Evolutionary conservation across 768 basidiomycete genomes (phyloP).

Genomic region (Amanita inopinata): DNA sequence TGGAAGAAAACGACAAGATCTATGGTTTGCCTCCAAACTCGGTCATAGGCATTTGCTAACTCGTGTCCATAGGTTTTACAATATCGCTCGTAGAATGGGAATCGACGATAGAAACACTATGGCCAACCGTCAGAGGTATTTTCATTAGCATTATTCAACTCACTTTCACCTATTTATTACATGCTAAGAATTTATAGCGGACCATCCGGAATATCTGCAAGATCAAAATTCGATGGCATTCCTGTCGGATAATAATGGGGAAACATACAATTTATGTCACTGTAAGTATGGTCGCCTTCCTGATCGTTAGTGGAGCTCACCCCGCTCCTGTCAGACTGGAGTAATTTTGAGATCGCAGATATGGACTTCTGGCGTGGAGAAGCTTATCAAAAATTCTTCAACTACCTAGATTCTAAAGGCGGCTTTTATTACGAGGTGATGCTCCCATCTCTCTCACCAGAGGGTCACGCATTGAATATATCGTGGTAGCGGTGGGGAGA

Average conservation of each 20-base stretch:
- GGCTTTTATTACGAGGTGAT: slow-evolving; percentile 87
- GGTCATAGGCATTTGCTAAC: neutral
- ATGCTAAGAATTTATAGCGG: slow-evolving; percentile 50
- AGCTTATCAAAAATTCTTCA: slow-evolving; percentile 78
- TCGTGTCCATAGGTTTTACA: slow-evolving; percentile 46
- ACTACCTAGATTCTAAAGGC: slow-evolving; percentile 69
- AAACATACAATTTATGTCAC: slow-evolving; percentile 62
- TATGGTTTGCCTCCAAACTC: slow-evolving; percentile 23
- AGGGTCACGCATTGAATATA: neutral
- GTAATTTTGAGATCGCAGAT: slow-evolving; percentile 87
- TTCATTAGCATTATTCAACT: neutral
- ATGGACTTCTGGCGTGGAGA: slow-evolving; percentile 84
- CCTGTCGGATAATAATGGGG: slow-evolving; percentile 59
- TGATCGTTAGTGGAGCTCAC: neutral
- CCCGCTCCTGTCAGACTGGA: slow-evolving; percentile 49
- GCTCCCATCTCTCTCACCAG: neutral
- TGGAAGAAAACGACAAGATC: slow-evolving; percentile 54
- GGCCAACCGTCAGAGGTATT: slow-evolving; percentile 63
- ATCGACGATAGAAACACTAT: slow-evolving; percentile 73
- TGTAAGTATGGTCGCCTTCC: slow-evolving; percentile 27
- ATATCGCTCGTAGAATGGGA: slow-evolving; percentile 71
- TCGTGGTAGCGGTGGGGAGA: slow-evolving; percentile 67
- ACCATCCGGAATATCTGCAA: slow-evolving; percentile 52
- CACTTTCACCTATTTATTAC: slow-evolving; percentile 2
- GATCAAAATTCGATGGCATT: slow-evolving; percentile 63